Evolutionary conservation across 2,329 filamentous ascomycete genomes (phyloP).

Genomic region (Metarhizium rileyi): DNA sequence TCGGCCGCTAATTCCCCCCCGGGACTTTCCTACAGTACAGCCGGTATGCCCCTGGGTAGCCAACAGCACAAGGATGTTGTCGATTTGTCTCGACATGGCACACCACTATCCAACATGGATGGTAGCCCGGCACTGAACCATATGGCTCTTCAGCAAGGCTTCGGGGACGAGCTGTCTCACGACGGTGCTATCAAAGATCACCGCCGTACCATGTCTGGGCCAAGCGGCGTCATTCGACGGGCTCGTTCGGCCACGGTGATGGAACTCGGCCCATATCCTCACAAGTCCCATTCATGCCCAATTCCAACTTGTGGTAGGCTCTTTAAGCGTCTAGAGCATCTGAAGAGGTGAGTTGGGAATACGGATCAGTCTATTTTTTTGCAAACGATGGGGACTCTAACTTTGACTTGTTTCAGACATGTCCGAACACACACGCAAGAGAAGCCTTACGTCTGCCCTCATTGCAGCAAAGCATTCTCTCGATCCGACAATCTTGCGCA

Average conservation of each 20-base stretch:
- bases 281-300: constrained; percentile 98
- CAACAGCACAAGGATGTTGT: constrained; percentile 71
- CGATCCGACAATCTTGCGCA: constrained; percentile 98
- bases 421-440: constrained; percentile 99
- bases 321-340: constrained; percentile 98
- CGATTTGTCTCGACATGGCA: constrained; percentile 80
- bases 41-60: constrained; percentile 50
- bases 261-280: constrained; percentile 91
- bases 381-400: constrained; percentile 3
- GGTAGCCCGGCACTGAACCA: constrained; percentile 69
- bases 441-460: constrained; percentile 92
- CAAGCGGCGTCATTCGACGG: constrained; percentile 71
- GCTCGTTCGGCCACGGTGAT: constrained; percentile 92
- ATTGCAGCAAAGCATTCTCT: constrained; percentile 98
- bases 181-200: constrained; percentile 37
- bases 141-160: constrained; percentile 63
- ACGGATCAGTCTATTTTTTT: too few species aligned
- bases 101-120: constrained; percentile 77
- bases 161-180: constrained; percentile 52
- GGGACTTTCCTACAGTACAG: constrained; percentile 62
- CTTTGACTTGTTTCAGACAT: constrained; percentile 65
- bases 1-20: constrained; percentile 70
- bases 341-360: constrained; percentile 76
- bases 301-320: constrained; percentile 94
- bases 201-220: constrained; percentile 59